A percentile compares a stretch with the other conserved stretches of the same genome.
Evolutionary conservation across 164 flowering plant species (phyloP).

Genomic region (Kingdonia uniflora): DNA sequence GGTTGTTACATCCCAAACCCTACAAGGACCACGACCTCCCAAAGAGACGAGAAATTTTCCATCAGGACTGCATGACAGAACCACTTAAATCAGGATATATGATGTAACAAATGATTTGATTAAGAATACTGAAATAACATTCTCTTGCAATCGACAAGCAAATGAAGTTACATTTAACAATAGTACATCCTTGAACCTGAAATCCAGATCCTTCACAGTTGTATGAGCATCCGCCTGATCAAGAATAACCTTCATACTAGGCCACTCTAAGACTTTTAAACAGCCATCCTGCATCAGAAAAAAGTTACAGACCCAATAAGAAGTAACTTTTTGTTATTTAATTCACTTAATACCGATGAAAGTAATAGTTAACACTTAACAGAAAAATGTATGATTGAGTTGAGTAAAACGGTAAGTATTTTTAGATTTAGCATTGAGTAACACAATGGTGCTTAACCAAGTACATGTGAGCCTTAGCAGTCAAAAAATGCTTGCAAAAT

Average conservation of each 20-base stretch:
- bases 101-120: constrained; percentile 5
- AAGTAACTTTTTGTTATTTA: too few relatives aligned
- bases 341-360: too few relatives aligned
- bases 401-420: too few relatives aligned
- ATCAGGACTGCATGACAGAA: constrained; percentile 52
- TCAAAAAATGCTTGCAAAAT: too few relatives aligned
- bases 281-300: constrained; percentile 76
- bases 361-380: too few relatives aligned
- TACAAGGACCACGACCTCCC: constrained; percentile 64
- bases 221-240: constrained; percentile 53
- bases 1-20: constrained; percentile 75
- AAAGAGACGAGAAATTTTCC: constrained; percentile 71
- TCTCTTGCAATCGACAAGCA: neutral
- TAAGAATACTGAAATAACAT: neutral
- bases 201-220: constrained; percentile 70
- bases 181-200: constrained; percentile 48
- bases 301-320: constrained; percentile 8
- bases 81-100: constrained; percentile 10
- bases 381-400: too few relatives aligned
- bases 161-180: constrained; percentile 1
- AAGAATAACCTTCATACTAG: constrained; percentile 63
- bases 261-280: constrained; percentile 90
- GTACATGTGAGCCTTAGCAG: too few relatives aligned
- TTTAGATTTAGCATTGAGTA: too few relatives aligned
- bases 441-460: too few relatives aligned